Percentiles rank a stretch among this genome's conserved stretches.
Conservation (phyloP, 2,329 filamentous ascomycete genomes). For the Colletotrichum camelliae region DNA sequence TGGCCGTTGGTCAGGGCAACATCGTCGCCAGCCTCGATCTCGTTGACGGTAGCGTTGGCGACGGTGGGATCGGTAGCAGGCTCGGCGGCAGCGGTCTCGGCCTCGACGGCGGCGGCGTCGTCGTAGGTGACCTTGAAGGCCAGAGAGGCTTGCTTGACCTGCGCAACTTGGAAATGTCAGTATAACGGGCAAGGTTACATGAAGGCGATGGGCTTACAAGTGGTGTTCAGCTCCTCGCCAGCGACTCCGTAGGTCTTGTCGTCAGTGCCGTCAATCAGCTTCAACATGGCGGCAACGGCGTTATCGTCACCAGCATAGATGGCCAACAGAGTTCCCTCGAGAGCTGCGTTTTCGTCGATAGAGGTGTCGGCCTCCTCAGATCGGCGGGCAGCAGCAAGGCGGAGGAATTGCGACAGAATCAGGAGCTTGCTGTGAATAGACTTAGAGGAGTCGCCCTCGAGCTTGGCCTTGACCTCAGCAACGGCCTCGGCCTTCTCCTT, state of each 20-base stretch:
- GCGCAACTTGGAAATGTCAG: slow-evolving; percentile 48
- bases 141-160: slow-evolving; percentile 52
- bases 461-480: slow-evolving; percentile 59
- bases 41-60: slow-evolving; percentile 69
- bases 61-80: slow-evolving; percentile 68
- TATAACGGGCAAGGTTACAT: not conserved
- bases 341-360: slow-evolving; percentile 77
- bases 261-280: slow-evolving; percentile 74
- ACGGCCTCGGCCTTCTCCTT: slow-evolving; percentile 60
- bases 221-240: slow-evolving; percentile 69
- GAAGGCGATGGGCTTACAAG: slow-evolving; percentile 62
- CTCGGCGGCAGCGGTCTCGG: slow-evolving; percentile 31
- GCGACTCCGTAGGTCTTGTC: slow-evolving; percentile 71
- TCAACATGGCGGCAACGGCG: slow-evolving; percentile 77
- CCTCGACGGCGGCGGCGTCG: slow-evolving; percentile 25
- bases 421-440: slow-evolving; percentile 70
- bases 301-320: slow-evolving; percentile 80
- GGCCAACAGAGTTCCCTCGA: slow-evolving; percentile 79
- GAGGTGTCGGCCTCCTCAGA: slow-evolving; percentile 69
- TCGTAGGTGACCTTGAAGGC: slow-evolving; percentile 55
- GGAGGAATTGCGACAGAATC: slow-evolving; percentile 78
- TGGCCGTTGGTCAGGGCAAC: slow-evolving; percentile 48
- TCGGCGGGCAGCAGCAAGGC: slow-evolving; percentile 77
- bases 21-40: slow-evolving; percentile 60
- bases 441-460: slow-evolving; percentile 56